Percentiles rank a stretch among this genome's conserved stretches.
These are phyloP conservation scores for Mucor ambiguus DNA, from an alignment of 371 early-diverging fungal genomes.

Conservation along the genomic window DNA sequence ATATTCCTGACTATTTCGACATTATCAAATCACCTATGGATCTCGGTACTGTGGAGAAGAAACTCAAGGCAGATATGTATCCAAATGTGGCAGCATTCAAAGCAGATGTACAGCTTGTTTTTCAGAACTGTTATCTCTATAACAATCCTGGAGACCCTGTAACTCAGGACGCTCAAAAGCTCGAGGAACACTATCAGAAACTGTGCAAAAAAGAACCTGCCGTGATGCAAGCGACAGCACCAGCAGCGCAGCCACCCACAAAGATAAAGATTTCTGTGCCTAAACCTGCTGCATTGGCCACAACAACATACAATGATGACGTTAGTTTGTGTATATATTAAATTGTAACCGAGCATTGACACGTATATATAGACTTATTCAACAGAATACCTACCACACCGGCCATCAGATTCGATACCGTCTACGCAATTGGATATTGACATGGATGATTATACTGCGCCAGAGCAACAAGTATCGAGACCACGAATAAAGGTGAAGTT, in stretches of 20 bases:
- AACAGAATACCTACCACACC: neutral
- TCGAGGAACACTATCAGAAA: constrained; percentile 60
- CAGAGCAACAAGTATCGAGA: neutral
- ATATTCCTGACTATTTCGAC: constrained; percentile 73
- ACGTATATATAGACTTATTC: neutral
- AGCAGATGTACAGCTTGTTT: constrained; percentile 50
- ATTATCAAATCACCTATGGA: constrained; percentile 98
- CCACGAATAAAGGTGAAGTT: constrained; percentile 2
- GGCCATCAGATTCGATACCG: neutral
- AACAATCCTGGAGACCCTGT: constrained; percentile 82
- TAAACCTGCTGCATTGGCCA: neutral
- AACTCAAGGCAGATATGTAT: constrained; percentile 55
- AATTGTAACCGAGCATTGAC: neutral
- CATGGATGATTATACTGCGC: neutral
- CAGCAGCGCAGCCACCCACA: neutral
- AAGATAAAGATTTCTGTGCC: neutral
- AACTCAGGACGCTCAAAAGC: constrained; percentile 57
- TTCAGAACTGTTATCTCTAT: constrained; percentile 66
- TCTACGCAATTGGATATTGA: neutral
- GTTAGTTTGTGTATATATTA: neutral
- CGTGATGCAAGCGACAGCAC: constrained; percentile 1
- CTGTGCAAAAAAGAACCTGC: constrained; percentile 24
- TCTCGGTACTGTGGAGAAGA: constrained; percentile 86
- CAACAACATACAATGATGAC: neutral
- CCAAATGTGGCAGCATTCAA: constrained; percentile 44